Evolutionary conservation across 306 rosid genomes (phyloP), one percentile per base, ranked within the genome.

Genomic region (Begonia fuchsioides): DNA sequence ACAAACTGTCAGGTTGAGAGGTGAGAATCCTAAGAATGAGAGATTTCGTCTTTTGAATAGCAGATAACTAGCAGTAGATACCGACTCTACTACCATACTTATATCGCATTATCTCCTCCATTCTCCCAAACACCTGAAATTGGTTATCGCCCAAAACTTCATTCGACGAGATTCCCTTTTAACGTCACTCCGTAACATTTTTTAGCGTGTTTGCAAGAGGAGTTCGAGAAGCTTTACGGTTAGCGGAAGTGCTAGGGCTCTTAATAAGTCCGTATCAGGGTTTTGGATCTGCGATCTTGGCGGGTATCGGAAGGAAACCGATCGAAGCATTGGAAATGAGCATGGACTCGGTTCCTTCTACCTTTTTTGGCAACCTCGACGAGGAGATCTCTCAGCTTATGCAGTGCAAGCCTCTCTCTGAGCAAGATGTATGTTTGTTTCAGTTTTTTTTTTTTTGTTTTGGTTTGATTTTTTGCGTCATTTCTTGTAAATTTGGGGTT

Each of bases 371-470:
- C 38, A 79, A 85, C 64, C 84, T 90, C 51, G 95, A 90, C 44
- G 82, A 90, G 59, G 76, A 90, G 87, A 90, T 90, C 79, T 60
- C 97, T 41, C 95, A 79, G 80, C 95, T 90, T 68, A 76, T 90
- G 97, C 93, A 90, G 77, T 90, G 97, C 95, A 90, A 90, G 63
- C 97, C 97, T 48, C 65, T 90, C 71, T 81, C 94, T 20, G 97
- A 90, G 52, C 95, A 76, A 67, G 94, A 90, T 86, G 95, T 90
- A 56, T 41, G 8, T 13, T 48, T 47, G 45, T 44, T 43, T 17
- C 1, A 15, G 39, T 49, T 55, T 20, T 44, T 10, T 49, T 55
- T 20, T 44, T 10, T 12, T 12, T 13, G 10, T 56, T 44, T 14
- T 44, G 14, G 7, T 47, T 32, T 1, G 35, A 26, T 26, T 12